Evolutionary conservation across 2,329 filamentous ascomycete species (phyloP).

Genomic region (Drechslera avenae): DNA sequence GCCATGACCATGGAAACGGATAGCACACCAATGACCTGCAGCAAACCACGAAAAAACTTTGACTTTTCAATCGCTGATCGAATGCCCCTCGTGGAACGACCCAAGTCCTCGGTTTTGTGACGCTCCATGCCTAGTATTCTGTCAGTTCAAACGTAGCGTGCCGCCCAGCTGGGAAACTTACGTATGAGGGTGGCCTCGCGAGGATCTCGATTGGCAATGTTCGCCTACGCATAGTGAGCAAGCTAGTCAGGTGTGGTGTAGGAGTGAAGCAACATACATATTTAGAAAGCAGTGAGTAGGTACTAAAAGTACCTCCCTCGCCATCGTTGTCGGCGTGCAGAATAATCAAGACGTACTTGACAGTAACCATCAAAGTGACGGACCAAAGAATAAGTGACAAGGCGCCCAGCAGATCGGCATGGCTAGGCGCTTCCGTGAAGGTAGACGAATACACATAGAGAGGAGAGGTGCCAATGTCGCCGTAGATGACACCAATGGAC

Average conservation of each 20-base stretch:
- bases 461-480: conserved; percentile 70
- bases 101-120: conserved; percentile 62
- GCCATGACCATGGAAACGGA: conserved; percentile 71
- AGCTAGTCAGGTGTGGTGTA: no score
- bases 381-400: conserved; percentile 73
- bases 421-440: conserved; percentile 58
- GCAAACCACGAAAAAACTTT: conserved; percentile 54
- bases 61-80: conserved; percentile 65
- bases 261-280: conserved; percentile 49
- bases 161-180: background rate
- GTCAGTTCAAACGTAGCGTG: conserved; percentile 4
- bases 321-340: conserved; percentile 71
- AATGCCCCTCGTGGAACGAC: conserved; percentile 57
- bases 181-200: conserved; percentile 60
- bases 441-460: conserved; percentile 74
- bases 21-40: conserved; percentile 68
- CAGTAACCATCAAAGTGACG: conserved; percentile 69
- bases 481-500: conserved; percentile 70
- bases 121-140: conserved; percentile 57
- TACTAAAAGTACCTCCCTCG: conserved; percentile 71
- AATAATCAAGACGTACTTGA: conserved; percentile 72
- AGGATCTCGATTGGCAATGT: conserved; percentile 66
- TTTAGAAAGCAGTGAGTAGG: conserved; percentile 66
- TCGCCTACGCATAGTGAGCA: conserved; percentile 50
- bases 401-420: conserved; percentile 66